Conservation (phyloP, 495 filamentous ascomycete species). For the Filosporella fistucella region DNA sequence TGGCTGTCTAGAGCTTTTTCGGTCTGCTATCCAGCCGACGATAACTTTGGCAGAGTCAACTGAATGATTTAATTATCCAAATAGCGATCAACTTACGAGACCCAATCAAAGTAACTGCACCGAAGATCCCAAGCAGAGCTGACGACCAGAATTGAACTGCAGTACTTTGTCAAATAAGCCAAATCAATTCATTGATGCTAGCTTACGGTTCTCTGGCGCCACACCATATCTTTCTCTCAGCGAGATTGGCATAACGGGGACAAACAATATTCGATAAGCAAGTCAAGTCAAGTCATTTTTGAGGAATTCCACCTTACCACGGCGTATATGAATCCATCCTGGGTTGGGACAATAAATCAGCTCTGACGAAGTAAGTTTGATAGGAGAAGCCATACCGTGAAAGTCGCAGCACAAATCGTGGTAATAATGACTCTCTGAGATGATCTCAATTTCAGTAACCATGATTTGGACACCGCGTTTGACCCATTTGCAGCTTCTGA, state of each 20-base stretch:
- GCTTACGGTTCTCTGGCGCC: neutral
- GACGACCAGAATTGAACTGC: neutral
- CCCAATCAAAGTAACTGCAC: neutral
- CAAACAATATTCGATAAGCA: neutral
- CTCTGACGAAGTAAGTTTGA: neutral
- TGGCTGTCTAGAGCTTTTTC: neutral
- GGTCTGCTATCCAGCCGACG: neutral
- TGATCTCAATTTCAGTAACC: neutral
- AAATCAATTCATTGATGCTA: neutral
- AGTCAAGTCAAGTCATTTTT: neutral
- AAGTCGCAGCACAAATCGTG: neutral
- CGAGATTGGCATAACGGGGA: neutral
- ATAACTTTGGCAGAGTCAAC: neutral
- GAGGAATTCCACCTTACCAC: neutral
- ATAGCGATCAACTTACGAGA: neutral
- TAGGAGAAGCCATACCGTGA: neutral
- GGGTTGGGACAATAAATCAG: neutral
- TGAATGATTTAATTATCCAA: neutral
- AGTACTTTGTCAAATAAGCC: neutral
- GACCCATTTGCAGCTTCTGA: no score
- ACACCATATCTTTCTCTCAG: neutral
- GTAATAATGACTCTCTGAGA: neutral
- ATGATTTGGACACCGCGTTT: no score
- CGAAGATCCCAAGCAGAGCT: neutral
- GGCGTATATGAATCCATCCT: neutral